phyloP scores from a whole-genome alignment of 257 asterid genomes.

The Striga asiatica region DNA sequence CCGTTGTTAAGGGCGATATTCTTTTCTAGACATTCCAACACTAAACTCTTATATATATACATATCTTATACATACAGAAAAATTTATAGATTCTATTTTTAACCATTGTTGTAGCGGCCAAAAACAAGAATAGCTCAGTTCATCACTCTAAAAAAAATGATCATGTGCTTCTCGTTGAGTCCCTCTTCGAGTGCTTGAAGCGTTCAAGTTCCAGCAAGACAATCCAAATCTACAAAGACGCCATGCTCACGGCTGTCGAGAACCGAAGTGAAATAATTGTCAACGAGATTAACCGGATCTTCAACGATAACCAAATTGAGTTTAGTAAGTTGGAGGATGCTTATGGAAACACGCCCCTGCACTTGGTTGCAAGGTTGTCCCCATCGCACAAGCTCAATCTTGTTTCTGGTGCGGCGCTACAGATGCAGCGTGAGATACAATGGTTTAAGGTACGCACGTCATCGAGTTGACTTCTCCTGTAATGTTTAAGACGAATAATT shows the following conservation, averaged over 20 bases:
- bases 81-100: too few species aligned
- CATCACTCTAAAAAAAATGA: too few species aligned
- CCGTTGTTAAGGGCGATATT: too few species aligned
- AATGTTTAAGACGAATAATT: too few species aligned
- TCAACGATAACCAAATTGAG: not conserved
- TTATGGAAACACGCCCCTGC: not conserved
- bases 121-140: too few species aligned
- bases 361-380: not conserved
- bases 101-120: too few species aligned
- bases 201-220: not conserved
- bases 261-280: constrained; percentile 13
- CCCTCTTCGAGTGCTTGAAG: constrained; percentile 3
- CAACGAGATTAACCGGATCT: not conserved
- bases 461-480: too few species aligned
- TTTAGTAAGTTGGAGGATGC: not conserved
- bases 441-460: constrained; percentile 15
- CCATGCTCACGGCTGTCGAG: constrained; percentile 6
- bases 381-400: constrained; percentile 7
- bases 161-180: not conserved
- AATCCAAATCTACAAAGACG: not conserved
- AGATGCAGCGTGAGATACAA: constrained; percentile 19
- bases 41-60: too few species aligned
- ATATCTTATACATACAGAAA: too few species aligned
- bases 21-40: too few species aligned
- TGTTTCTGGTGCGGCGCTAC: constrained; percentile 13